phyloP scores from a whole-genome alignment of 805 yeast genomes.

The Candida sonorensis region DNA sequence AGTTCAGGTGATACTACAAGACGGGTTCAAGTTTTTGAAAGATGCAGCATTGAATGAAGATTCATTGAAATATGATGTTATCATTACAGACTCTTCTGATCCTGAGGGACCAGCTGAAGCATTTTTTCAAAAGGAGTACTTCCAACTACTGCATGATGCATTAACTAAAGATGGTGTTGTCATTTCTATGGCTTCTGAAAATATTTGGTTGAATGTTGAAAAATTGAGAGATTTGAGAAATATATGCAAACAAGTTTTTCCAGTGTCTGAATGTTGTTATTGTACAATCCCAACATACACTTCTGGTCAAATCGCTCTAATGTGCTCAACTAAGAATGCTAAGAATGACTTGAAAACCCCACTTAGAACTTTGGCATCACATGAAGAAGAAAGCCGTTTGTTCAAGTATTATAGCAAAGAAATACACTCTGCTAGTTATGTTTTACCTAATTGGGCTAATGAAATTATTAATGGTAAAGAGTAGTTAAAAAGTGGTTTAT shows the following conservation, averaged over 20 bases:
- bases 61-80: conserved; percentile 85
- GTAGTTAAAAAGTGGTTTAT: not conserved
- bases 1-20: conserved; percentile 86
- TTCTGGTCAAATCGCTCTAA: conserved; percentile 95
- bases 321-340: conserved; percentile 84
- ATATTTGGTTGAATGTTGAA: conserved; percentile 85
- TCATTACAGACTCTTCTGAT: conserved; percentile 95
- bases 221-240: conserved; percentile 76
- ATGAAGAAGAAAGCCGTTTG: conserved; percentile 58
- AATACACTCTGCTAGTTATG: conserved; percentile 84
- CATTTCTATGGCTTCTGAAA: conserved; percentile 90
- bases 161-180: conserved; percentile 83
- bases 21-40: conserved; percentile 93
- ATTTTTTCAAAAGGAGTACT: conserved; percentile 88
- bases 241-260: conserved; percentile 81
- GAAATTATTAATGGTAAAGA: conserved; percentile 14
- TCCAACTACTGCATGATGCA: conserved; percentile 77
- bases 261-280: conserved; percentile 85
- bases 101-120: conserved; percentile 98
- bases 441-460: conserved; percentile 86
- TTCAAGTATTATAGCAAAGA: conserved; percentile 77
- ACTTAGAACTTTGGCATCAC: conserved; percentile 53
- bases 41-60: conserved; percentile 34
- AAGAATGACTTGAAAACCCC: conserved; percentile 62
- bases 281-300: conserved; percentile 96